Evolutionary conservation across 768 basidiomycete species (phyloP), one percentile per base, ranked within the genome.

Genomic region (Clitopilus passeckerianus): DNA sequence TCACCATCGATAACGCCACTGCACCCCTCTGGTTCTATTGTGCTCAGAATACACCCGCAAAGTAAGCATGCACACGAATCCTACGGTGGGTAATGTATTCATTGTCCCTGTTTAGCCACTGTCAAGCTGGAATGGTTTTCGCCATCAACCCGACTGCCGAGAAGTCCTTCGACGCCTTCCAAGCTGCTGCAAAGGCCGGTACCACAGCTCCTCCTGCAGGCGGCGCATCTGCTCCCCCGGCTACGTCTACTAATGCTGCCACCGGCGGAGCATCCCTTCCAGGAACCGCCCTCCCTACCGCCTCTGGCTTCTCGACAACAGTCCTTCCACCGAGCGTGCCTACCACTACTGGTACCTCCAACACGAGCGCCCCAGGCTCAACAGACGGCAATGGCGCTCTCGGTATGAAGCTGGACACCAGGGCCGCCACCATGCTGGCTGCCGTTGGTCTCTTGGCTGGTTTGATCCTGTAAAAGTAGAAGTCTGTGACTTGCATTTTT

Each of bases 1-100:
- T 84, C 72, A 79, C 75, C 44, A 65, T 86, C 57, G 68, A 72
- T 56, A 72, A 82, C 65, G 69, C 73, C 16, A 70, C 75, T n/a
- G 63, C 73, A 2, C 82, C 86, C 10, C 69, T 85, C 23, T 87
- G 85, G 85, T 85, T 86, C 77, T 84, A 76, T 77, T 86, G 84
- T 62, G 75, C 74, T 16, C 84, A 86, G 69, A 75, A 72, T 1
- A 64, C 10, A 10, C 68, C 73, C 30, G 65, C 57, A 1, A 58
- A 54, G 70, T 72, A 61, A 62, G 61, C 35, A 30, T 30, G 4
- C 7, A 30, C 27, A 7, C 3, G 27, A 30, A 30, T 7, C 7
- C 27, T 30, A 30, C 7, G 7, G 3, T 30, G 3, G 7, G 3
- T 4, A 30, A 30, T 30, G 7, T 30, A 30, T 30, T 59, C 15